Conservation (phyloP, 1,284 basidiomycete species). For the Rhodotorula sp. region DNA sequence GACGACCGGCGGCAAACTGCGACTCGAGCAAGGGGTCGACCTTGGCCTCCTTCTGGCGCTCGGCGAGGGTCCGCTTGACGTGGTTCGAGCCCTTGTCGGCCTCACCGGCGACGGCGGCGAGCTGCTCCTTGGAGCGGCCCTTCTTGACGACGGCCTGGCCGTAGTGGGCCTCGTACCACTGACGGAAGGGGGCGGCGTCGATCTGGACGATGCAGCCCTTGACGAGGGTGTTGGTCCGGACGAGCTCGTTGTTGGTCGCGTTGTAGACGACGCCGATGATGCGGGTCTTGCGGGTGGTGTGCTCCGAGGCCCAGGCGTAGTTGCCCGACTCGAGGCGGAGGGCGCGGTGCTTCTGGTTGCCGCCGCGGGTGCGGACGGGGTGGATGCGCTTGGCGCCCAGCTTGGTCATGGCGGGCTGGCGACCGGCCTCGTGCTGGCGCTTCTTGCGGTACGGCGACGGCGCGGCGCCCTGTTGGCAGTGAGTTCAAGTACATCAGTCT, state of each 20-base stretch:
- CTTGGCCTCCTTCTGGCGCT: slow-evolving; percentile 90
- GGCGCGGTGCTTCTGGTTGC: slow-evolving; percentile 88
- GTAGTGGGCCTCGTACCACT: slow-evolving; percentile 97
- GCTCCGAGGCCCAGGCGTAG: slow-evolving; percentile 95
- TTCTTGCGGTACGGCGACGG: slow-evolving; percentile 77
- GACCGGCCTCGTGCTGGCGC: slow-evolving; percentile 39
- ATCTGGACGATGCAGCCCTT: slow-evolving; percentile 91
- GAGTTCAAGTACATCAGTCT: too few relatives aligned
- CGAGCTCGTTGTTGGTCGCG: slow-evolving; percentile 96
- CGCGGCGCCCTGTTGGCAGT: slow-evolving; percentile 61
- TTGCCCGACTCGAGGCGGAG: slow-evolving; percentile 91
- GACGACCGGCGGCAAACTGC: slow-evolving; percentile 82
- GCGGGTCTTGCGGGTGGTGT: slow-evolving; percentile 86
- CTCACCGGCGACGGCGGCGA: slow-evolving; percentile 54
- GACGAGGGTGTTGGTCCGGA: slow-evolving; percentile 96
- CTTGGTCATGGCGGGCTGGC: slow-evolving; percentile 80
- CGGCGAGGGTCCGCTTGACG: slow-evolving; percentile 76
- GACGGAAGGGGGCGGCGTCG: slow-evolving; percentile 94
- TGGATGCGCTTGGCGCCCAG: slow-evolving; percentile 89
- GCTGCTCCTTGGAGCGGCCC: slow-evolving; percentile 58
- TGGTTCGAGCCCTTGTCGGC: slow-evolving; percentile 84
- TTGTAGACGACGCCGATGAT: slow-evolving; percentile 96
- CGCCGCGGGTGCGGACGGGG: slow-evolving; percentile 86
- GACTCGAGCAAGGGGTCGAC: slow-evolving; percentile 80
- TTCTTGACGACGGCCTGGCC: slow-evolving; percentile 85